Base-by-base conservation (phyloP, 805 yeast species). In the Zygotorulaspora chibaensis region DNA sequence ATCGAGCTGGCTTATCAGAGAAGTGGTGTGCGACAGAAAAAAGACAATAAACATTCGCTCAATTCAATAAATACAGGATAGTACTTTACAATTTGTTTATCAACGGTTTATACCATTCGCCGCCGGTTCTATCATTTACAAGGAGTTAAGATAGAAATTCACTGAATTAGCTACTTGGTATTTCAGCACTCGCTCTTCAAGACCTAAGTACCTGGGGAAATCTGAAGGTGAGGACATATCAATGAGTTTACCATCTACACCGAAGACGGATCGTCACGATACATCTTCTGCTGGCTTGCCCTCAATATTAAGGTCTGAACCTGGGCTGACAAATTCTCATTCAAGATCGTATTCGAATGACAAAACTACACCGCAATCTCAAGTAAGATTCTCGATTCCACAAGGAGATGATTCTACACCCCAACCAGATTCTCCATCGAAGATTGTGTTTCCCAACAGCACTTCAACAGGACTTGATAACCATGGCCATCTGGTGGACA, bases 361-460 rank as follows among this genome's bases (percentile, higher is more conserved):
- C 20, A 33, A 33, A 17, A 13, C 41, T 12, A 40, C 48, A 11
- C 50, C 54, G 8, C 53, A 47, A 40, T 54, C 62, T 9, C 65
- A 63, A 42, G 67, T 63, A 7, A 51, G 67, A 40, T 63, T 63
- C 39, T 62, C 66, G 6, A 48, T 63, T 4, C 67, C 64, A 16
- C 20, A 33, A 33, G 20, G 16, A 17, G 20, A 33, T 13, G 36
- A 16, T 3, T 3, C 20, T 4, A 9, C 55, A 52, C 31, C 31
- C 48, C 9, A 45, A 12, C 35, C 39, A 10, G 31, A 48, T 15
- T 63, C 68, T 1, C 66, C 67, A 3, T 45, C 52, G 2, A 62
- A 56, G 41, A 61, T 63, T 25, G 68, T 63, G 5, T 63, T 49
- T 28, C 68, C 68, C 1, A 16, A 33, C 36, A 33, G 36, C 13